Percentiles rank a stretch among this genome's conserved stretches.
These are phyloP conservation scores for Saccharomycopsis sp. DNA, from an alignment of 805 yeast species.

Conservation along the genomic window DNA sequence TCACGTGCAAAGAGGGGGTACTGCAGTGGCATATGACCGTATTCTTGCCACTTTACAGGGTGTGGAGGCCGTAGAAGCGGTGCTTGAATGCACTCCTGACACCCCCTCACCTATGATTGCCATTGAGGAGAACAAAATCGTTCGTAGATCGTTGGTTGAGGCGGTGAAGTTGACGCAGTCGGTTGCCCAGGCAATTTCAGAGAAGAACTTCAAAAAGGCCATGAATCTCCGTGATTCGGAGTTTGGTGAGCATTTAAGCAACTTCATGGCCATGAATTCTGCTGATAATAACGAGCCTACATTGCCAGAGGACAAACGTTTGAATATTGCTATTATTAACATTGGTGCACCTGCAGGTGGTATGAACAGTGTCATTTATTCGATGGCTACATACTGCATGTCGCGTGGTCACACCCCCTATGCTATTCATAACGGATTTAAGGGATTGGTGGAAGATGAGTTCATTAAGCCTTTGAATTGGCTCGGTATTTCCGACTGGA, in stretches of 20 bases:
- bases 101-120: constrained; percentile 81
- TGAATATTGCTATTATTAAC: constrained; percentile 63
- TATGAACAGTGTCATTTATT: constrained; percentile 69
- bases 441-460: constrained; percentile 61
- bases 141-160: constrained; percentile 60
- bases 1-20: constrained; percentile 80
- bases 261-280: constrained; percentile 58
- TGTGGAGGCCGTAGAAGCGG: constrained; percentile 75
- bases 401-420: constrained; percentile 68
- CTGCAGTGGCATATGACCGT: constrained; percentile 71
- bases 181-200: constrained; percentile 63
- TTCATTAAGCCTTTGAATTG: constrained; percentile 53
- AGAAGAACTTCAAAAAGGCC: constrained; percentile 62
- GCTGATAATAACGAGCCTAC: constrained; percentile 62
- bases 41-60: constrained; percentile 72
- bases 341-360: constrained; percentile 82
- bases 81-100: constrained; percentile 57
- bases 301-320: constrained; percentile 45
- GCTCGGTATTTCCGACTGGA: constrained; percentile 71
- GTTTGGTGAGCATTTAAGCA: constrained; percentile 56
- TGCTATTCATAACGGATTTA: constrained; percentile 70
- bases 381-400: constrained; percentile 68
- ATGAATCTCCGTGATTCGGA: constrained; percentile 66
- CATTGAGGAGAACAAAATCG: constrained; percentile 62
- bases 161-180: constrained; percentile 66